Evolutionary conservation across 2,329 filamentous ascomycete species (phyloP).

Genomic region (Huntiella bhutanensis): DNA sequence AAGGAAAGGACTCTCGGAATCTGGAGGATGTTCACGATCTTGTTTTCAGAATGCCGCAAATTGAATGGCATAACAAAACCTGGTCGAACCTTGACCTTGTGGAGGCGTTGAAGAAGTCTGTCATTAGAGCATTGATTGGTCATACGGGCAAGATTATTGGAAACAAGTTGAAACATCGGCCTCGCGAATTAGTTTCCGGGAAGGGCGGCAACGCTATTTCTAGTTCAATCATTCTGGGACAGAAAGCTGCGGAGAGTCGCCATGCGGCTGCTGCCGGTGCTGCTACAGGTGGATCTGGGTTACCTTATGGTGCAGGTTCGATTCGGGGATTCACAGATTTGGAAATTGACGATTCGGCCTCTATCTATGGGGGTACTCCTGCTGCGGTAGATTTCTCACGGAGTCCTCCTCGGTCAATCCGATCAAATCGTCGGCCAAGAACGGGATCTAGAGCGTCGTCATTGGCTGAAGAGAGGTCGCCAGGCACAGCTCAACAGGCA

Average conservation of each 20-base stretch:
- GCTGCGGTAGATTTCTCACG: conserved; percentile 39
- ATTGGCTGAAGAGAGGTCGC: too few relatives aligned
- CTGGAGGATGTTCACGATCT: conserved; percentile 95
- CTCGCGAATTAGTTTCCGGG: conserved; percentile 46
- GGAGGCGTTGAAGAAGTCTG: conserved; percentile 79
- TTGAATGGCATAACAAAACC: conserved; percentile 96
- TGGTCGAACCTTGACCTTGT: conserved; percentile 96
- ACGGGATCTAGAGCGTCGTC: conserved; percentile 9
- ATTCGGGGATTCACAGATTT: conserved; percentile 24
- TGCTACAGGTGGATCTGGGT: not conserved
- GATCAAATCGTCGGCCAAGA: conserved; percentile 21
- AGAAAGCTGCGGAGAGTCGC: conserved; percentile 15
- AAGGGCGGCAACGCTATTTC: conserved; percentile 41
- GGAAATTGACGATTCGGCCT: conserved; percentile 39
- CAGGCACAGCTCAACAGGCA: not conserved
- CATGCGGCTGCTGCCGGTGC: not conserved
- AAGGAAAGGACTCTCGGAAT: conserved; percentile 87
- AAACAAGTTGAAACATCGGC: conserved; percentile 88
- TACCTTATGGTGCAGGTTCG: conserved; percentile 22
- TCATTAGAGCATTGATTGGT: conserved; percentile 82
- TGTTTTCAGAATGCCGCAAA: conserved; percentile 81
- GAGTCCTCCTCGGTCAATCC: conserved; percentile 35
- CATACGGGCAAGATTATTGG: conserved; percentile 93
- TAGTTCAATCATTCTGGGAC: conserved; percentile 36
- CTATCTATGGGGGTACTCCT: conserved; percentile 25